Conservation (phyloP, 805 yeast species). For the Candida adriatica region DNA sequence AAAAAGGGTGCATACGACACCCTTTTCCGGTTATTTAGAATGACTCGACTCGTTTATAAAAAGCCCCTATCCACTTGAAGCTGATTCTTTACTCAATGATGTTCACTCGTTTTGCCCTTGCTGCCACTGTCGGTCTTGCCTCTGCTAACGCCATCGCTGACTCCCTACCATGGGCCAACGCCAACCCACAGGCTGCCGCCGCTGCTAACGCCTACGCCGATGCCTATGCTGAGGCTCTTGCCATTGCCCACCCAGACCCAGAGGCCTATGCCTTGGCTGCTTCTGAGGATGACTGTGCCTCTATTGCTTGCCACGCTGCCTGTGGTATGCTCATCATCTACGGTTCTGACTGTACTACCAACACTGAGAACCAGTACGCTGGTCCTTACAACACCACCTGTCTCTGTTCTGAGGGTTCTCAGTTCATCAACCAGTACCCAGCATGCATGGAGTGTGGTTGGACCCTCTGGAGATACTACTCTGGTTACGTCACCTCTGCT, state of each 20-base stretch:
- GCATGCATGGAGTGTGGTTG: constrained; percentile 33
- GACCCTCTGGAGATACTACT: constrained; percentile 31
- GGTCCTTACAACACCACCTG: constrained; percentile 21
- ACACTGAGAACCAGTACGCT: constrained; percentile 20
- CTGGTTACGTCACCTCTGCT: constrained; percentile 23
- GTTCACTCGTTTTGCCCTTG: constrained; percentile 11
- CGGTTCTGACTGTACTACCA: constrained; percentile 26
- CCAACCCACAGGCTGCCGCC: constrained; percentile 15
- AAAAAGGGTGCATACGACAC: not conserved
- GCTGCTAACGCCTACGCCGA: constrained; percentile 18
- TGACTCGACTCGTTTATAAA: too few species aligned
- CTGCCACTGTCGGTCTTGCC: too few species aligned
- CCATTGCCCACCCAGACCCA: constrained; percentile 17
- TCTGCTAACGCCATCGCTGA: constrained; percentile 4
- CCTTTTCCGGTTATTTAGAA: too few species aligned
- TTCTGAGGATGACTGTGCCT: constrained; percentile 22
- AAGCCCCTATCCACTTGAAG: too few species aligned
- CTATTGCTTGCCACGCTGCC: constrained; percentile 27
- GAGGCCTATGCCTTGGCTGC: constrained; percentile 18
- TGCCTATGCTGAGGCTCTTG: constrained; percentile 18
- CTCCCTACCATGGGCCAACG: constrained; percentile 18
- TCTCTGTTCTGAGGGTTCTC: constrained; percentile 18
- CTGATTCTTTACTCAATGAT: constrained; percentile 6
- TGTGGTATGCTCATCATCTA: constrained; percentile 30
- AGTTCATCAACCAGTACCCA: constrained; percentile 18